phyloP scores from a whole-genome alignment of 371 early-diverging fungal species.

The Phascolomyces articulosus region DNA sequence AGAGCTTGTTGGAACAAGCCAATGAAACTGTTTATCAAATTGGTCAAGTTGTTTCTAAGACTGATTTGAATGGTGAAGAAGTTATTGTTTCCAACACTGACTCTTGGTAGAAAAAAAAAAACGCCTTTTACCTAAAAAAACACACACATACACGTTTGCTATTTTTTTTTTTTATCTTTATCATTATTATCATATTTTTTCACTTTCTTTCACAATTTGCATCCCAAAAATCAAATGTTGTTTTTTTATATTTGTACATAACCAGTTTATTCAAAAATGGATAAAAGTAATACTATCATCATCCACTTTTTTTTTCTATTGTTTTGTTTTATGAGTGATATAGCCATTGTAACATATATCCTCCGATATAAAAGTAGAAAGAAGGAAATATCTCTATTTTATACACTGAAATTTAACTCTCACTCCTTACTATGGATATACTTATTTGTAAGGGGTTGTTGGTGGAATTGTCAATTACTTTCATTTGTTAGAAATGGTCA shows the following conservation, averaged over 20 bases:
- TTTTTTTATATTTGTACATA: constrained; percentile 4
- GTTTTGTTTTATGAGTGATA: background rate
- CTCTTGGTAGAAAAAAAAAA: constrained; percentile 34
- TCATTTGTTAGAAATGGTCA: too few species aligned
- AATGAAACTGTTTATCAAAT: constrained; percentile 70
- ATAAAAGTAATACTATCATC: background rate
- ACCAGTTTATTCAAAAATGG: background rate
- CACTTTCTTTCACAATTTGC: constrained; percentile 4
- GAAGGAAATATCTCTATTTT: too few species aligned
- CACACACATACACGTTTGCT: too few species aligned
- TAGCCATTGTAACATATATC: too few species aligned
- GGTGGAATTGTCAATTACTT: too few species aligned
- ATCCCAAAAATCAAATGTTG: background rate
- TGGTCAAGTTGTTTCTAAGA: constrained; percentile 62
- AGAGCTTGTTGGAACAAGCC: constrained; percentile 55
- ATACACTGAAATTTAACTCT: too few species aligned
- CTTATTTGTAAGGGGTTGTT: too few species aligned
- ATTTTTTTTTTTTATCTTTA: background rate
- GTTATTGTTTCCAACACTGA: constrained; percentile 61
- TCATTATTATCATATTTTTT: background rate
- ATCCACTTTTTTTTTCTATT: background rate
- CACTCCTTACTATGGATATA: too few species aligned
- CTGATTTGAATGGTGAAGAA: constrained; percentile 59
- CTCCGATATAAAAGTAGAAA: too few species aligned
- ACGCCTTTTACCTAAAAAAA: too few species aligned